phyloP scores from a whole-genome alignment of 2,329 filamentous ascomycete species.

The Trichoderma sp. region DNA sequence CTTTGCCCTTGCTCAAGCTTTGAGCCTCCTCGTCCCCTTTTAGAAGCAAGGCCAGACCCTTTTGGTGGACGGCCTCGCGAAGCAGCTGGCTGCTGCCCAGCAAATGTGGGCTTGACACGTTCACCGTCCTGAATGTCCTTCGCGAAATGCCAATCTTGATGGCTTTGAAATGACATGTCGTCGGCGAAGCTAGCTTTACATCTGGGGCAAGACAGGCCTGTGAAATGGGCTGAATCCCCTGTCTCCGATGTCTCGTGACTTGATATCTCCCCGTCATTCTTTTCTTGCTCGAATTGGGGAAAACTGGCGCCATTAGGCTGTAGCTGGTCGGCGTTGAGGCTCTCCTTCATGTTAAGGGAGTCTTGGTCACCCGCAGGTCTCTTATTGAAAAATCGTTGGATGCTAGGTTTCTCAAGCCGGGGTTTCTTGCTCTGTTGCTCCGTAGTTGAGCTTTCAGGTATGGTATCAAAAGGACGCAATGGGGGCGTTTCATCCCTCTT shows the following conservation, averaged over 20 bases:
- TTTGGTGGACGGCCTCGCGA: slow-evolving; percentile 35
- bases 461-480: slow-evolving; percentile 25
- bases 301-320: background rate
- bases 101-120: slow-evolving; percentile 52
- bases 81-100: slow-evolving; percentile 35
- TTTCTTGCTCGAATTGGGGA: background rate
- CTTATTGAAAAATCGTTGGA: slow-evolving; percentile 60
- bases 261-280: background rate
- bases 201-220: slow-evolving; percentile 56
- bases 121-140: slow-evolving; percentile 74
- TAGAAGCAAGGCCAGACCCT: slow-evolving; percentile 41
- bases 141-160: slow-evolving; percentile 94
- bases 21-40: slow-evolving; percentile 39
- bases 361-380: slow-evolving; percentile 35
- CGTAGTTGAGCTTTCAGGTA: slow-evolving; percentile 23
- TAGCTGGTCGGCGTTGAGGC: background rate
- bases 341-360: slow-evolving; percentile 27
- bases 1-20: slow-evolving; percentile 60
- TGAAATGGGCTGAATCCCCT: slow-evolving; percentile 29
- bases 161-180: slow-evolving; percentile 65
- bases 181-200: slow-evolving; percentile 65
- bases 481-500: slow-evolving; percentile 66
- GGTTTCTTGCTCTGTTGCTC: slow-evolving; percentile 35
- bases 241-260: background rate
- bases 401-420: slow-evolving; percentile 49